Conservation (phyloP, 2,329 filamentous ascomycete species). For the Sclerotinia trifoliorum region DNA sequence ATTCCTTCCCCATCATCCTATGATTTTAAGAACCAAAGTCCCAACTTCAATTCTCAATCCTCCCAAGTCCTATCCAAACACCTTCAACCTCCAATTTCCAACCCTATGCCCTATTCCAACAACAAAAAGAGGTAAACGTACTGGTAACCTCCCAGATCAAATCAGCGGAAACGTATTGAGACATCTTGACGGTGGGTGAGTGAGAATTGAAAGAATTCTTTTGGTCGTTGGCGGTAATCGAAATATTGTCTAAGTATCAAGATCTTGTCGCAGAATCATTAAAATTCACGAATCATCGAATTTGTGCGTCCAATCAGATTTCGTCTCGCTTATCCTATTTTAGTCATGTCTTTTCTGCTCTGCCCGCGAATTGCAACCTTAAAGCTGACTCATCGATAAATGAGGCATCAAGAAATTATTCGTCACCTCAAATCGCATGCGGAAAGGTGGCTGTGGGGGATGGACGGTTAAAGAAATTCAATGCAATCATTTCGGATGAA, state of each 20-base stretch:
- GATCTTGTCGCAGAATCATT: conserved; percentile 12
- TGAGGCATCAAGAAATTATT: background rate
- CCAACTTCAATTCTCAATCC: background rate
- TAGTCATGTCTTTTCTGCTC: background rate
- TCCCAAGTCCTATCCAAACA: background rate
- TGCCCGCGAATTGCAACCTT: background rate
- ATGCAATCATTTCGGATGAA: background rate
- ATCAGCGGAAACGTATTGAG: conserved; percentile 79
- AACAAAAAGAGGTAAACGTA: conserved; percentile 54
- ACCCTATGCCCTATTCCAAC: conserved; percentile 13
- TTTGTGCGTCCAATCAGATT: conserved; percentile 21
- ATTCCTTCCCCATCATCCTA: background rate
- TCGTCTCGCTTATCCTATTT: conserved; percentile 19
- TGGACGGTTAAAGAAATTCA: conserved; percentile 1
- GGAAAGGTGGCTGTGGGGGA: background rate
- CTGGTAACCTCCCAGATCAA: conserved; percentile 93
- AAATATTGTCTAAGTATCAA: conserved; percentile 19
- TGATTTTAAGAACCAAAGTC: background rate
- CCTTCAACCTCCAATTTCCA: background rate
- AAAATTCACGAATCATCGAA: conserved; percentile 18
- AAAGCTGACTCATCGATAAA: background rate
- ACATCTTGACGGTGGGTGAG: conserved; percentile 35
- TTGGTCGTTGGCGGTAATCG: conserved; percentile 15
- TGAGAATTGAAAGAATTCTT: conserved; percentile 15
- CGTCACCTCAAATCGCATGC: background rate